Evolutionary conservation across 768 basidiomycete species (phyloP), one percentile per base, ranked within the genome.

Genomic region (Cubamyces lactineus): DNA sequence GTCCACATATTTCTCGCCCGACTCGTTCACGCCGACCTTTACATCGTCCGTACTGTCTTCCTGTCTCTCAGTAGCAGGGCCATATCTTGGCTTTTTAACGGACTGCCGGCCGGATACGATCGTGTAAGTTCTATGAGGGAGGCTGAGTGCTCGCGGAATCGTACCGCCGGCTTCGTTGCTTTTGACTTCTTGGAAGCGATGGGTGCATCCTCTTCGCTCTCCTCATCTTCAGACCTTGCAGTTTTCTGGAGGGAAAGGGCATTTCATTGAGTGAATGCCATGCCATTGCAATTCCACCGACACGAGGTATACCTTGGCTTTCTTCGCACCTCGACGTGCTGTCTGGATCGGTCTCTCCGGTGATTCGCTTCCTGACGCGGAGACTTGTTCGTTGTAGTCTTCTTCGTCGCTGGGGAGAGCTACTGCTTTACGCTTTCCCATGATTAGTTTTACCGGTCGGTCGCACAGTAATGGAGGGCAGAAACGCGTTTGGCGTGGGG

Each of bases 1-100:
- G 34, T 89, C 85, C 43, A 91, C 69, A 62, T 83, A 92, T 55
- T 69, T 72, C 3, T 82, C 79, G n/a, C 81, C 81, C 11, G 84
- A 81, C 19, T 81, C 76, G 56, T 66, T 66, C 40, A 62, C 61
- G 19, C 61, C 61, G 8, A 58, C 54, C 19, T 41, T 43, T 13
- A 59, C 45, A 15, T 46, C 57, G 1, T 47, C 48, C 3, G 53
- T 19, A 16, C 17, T 16, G 28, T 59, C 54, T 11, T 48, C 39
- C 23, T 28, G 53, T 11, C 2, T 23, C 9, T 34, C 15, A 11
- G 45, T 12, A 13, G 41, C 5, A 4, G 54, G 5, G 16, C 52
- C 56, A 21, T 24, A 52, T 48, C 9, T 21, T 52, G 61, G 55
- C 42, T 57, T 62, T 23, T 62, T 62, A 42, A 52, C 40, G n/a